Base-by-base conservation (phyloP, 2,329 filamentous ascomycete genomes). In the Fusarium temperatum region DNA sequence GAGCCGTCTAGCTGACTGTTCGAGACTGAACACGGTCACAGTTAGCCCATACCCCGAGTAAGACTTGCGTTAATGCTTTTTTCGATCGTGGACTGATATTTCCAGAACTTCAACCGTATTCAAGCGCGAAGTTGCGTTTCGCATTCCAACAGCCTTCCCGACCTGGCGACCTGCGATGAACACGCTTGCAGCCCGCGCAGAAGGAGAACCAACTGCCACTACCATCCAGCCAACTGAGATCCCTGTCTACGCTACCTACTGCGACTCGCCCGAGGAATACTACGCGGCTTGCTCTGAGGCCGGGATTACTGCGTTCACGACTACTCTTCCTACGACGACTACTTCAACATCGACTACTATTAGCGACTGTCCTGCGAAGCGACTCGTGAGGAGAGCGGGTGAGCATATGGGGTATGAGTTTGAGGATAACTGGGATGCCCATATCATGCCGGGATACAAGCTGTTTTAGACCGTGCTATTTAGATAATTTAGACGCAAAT, bases 181-280 rank as follows among this genome's bases (percentile, higher is more conserved):
- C 1, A 44, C 30, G 3, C 26, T 54, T 11, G 30, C 41, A 9
- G 50, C 35, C 3, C 66, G 50, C 9, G 70, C 54, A 3, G 60
- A 45, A 26, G 50, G n/a, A 24, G 39, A 32, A 3, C 57, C 45
- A 9, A 54, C 45, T 1, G 72, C 66, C 5, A 71, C 72, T 5
- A 71, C 73, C 3, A 66, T 73, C 28, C 22, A 56, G 15, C 72
- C 72, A 17, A 72, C 62, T 4, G 28, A 18, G 3, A 10, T 42
- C 5, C 73, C 70, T 8, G 5, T 22, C 5, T 69, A 74, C 10
- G 63, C 61, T 9, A 73, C 59, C 1, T 72, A 72, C 38, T 75
- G 67, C n/a, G 62, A 64, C n/a, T 58, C 64, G 4, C 35, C 64
- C 0, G n/a, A 48, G 4, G 53, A 26, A 8, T 74, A 75, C 35